Evolutionary conservation across 441 rosid genomes (phyloP).

Genomic region (Jatropha podagrica): DNA sequence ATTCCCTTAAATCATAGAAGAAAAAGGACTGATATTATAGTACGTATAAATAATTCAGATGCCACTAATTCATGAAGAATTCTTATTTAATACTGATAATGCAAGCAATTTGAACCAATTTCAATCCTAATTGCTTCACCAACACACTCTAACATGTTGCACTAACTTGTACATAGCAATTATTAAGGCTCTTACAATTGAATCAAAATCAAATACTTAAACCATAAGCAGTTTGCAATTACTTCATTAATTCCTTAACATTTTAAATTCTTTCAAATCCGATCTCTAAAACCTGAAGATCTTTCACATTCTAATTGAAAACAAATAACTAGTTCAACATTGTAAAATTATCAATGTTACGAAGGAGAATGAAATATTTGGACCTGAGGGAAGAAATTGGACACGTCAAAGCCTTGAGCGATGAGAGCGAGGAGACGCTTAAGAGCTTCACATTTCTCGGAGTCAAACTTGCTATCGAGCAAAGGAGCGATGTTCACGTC

Average conservation of each 20-base stretch:
- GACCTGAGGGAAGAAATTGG: slow-evolving; percentile 98
- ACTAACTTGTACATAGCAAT: no score
- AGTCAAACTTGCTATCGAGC: slow-evolving; percentile 88
- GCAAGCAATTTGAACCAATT: neutral
- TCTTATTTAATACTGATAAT: neutral
- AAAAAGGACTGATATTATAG: neutral
- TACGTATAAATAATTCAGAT: slow-evolving; percentile 7
- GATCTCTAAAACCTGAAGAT: neutral
- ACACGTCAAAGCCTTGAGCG: slow-evolving; percentile 91
- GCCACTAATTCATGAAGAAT: neutral
- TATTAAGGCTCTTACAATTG: no score
- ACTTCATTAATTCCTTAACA: neutral
- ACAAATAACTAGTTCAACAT: no score
- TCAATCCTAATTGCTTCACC: neutral
- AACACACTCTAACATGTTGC: no score
- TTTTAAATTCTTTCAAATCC: neutral
- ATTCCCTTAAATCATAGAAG: slow-evolving; percentile 19
- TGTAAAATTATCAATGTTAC: no score
- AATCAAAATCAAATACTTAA: no score
- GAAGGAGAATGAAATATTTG: neutral
- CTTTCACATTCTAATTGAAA: neutral
- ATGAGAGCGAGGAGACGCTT: slow-evolving; percentile 94
- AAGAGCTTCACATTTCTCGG: slow-evolving; percentile 94
- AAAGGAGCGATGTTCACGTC: slow-evolving; percentile 83
- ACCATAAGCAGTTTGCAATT: no score